Percentiles rank a stretch among this genome's conserved stretches.
Evolutionary conservation across 345 rosid species (phyloP).

Genomic region (Barbarea vulgaris): DNA sequence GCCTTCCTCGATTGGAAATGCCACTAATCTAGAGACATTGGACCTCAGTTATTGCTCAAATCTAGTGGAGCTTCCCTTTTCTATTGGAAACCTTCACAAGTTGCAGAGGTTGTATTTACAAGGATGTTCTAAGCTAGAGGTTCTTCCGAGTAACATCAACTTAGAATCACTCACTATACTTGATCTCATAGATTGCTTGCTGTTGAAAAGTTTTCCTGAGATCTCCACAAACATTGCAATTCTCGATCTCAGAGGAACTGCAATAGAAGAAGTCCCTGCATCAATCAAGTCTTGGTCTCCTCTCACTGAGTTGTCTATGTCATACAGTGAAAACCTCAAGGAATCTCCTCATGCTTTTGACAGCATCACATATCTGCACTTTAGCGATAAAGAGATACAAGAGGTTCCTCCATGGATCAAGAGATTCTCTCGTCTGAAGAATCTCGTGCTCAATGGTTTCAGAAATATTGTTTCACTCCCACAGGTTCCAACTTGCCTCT

Average conservation of each 20-base stretch:
- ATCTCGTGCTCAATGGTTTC: no score
- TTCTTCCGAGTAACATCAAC: not conserved
- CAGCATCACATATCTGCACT: not conserved
- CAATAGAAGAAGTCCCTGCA: not conserved
- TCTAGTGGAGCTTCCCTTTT: not conserved
- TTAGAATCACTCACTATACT: not conserved
- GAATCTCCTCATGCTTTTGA: not conserved
- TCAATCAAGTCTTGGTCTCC: not conserved
- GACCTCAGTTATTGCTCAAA: not conserved
- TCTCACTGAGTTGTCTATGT: not conserved
- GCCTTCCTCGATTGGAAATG: no score
- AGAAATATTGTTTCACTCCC: not conserved
- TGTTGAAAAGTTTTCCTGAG: not conserved
- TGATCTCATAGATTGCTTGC: not conserved
- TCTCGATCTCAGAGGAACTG: not conserved
- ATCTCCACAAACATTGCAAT: not conserved
- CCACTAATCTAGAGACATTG: not conserved
- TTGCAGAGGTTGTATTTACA: accelerated
- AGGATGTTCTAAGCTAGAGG: not conserved
- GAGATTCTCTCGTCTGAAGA: not conserved
- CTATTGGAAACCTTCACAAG: not conserved
- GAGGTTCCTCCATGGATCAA: not conserved
- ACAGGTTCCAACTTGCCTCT: not conserved
- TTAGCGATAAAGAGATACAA: not conserved
- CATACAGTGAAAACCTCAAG: not conserved